Evolutionary conservation across 176 grass and related monocot genomes (phyloP), one percentile per base, ranked within the genome.

Genomic region (Luzula sylvatica): DNA sequence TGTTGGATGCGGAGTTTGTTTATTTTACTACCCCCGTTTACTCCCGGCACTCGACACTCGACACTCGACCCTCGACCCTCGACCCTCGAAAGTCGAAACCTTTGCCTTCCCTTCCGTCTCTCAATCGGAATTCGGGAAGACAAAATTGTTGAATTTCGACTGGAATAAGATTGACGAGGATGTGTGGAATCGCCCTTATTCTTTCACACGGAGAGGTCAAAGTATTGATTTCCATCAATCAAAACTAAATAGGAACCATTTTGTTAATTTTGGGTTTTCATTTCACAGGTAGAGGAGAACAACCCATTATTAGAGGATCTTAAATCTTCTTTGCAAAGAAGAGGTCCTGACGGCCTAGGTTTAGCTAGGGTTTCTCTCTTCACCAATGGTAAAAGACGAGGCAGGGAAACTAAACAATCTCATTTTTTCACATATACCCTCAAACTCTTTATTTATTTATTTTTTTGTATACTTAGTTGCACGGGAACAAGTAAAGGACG

Each of bases 171-270:
- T 18, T 26, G 20, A 59, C 4, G 29, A 17, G 20, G 13, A 89
- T 89, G 90, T 96, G 84, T 12, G 84, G 84, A 50, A 89, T 89
- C 44, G 75, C 81, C 30, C 65, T 96, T 21, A 30, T 89, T 58
- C 51, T 89, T 26, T 89, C 78, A 9, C 71, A 78, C 42, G 74
- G 61, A 12, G 43, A 30, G 51, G 56, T 78, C 29, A 32, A 32
- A 32, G 3, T 32, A 4, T 32, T 32, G 3, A 4, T 9, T 4
- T 35, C 9, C 9, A 1, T 35, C 9, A 35, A 32, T 32, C 29
- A 8, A 32, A 66, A 47, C 24, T 46, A 11, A 24, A 35, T 35
- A 52, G 5, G 23, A 48, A 26, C 18, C 15, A 0, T 16, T 52
- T 45, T 66, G 3, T 48, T 23, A 52, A 4, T 40, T 54, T 68